Percentiles rank a stretch among this genome's conserved stretches.
Conservation (phyloP, 345 rosid species). For the Microcos paniculata region DNA sequence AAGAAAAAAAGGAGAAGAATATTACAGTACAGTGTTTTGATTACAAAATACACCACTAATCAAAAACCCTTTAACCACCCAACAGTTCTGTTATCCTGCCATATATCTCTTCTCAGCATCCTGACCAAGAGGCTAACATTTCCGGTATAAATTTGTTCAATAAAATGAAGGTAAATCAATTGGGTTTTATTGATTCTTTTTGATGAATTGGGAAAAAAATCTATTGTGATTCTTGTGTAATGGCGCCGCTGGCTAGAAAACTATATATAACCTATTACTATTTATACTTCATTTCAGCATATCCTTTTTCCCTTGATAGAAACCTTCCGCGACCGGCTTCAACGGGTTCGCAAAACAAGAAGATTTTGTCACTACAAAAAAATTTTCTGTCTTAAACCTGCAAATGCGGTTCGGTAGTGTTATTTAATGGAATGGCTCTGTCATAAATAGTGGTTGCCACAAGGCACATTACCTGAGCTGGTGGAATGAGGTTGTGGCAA, state of each 20-base stretch:
- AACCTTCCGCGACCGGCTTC: not conserved
- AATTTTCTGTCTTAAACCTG: conserved; percentile 12
- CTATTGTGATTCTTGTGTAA: not conserved
- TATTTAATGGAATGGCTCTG: not conserved
- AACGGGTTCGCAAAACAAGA: not conserved
- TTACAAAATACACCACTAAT: not conserved
- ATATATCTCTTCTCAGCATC: not conserved
- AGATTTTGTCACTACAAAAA: not conserved
- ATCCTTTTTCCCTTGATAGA: not conserved
- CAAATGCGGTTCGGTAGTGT: conserved; percentile 1
- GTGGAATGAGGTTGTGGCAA: conserved; percentile 70
- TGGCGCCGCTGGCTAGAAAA: not conserved
- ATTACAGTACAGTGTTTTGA: not conserved
- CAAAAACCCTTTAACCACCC: not conserved
- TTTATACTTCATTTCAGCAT: not conserved
- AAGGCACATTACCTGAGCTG: conserved; percentile 23
- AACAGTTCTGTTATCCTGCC: not conserved
- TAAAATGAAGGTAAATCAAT: not conserved
- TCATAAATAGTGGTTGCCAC: not conserved
- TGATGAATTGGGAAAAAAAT: conserved; percentile 2
- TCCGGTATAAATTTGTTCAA: not conserved
- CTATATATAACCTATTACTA: not conserved
- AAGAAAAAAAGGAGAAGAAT: not conserved
- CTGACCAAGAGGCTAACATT: not conserved
- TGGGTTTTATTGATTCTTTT: not conserved